A percentile compares a stretch with the other conserved stretches of the same genome.
Evolutionary conservation across 495 filamentous ascomycete genomes (phyloP).

Genomic region (Penicillium arizonense): DNA sequence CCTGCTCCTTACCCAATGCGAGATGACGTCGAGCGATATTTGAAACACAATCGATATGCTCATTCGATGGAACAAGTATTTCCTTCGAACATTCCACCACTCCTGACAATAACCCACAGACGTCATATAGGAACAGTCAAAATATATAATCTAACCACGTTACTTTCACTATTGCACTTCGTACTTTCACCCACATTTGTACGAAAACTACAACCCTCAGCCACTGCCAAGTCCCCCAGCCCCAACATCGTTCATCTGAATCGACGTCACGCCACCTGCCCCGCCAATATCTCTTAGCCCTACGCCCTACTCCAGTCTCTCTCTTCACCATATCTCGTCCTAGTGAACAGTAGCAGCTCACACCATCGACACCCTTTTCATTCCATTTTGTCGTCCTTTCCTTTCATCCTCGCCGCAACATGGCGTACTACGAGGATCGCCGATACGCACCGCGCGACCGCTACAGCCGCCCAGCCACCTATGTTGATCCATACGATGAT

Average conservation of each 20-base stretch:
- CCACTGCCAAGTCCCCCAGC: constrained; percentile 13
- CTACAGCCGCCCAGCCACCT: constrained; percentile 28
- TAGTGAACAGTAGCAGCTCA: constrained; percentile 16
- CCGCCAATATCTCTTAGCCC: constrained; percentile 14
- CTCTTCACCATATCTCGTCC: constrained; percentile 10
- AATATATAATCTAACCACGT: constrained; percentile 1
- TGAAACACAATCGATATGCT: neutral
- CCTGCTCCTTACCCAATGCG: constrained; percentile 14
- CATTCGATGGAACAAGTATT: constrained; percentile 1
- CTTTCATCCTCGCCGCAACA: constrained; percentile 12
- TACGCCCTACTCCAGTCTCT: neutral
- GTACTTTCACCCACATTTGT: neutral
- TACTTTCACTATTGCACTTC: neutral
- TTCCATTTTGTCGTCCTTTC: constrained; percentile 4
- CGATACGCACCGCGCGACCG: constrained; percentile 32
- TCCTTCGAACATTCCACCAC: neutral
- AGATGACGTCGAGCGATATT: constrained; percentile 18
- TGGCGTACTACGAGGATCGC: constrained; percentile 45
- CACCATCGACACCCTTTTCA: constrained; percentile 1
- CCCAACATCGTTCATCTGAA: constrained; percentile 6
- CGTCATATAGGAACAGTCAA: neutral
- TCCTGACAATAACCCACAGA: neutral
- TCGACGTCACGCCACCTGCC: constrained; percentile 30
- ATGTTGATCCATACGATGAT: constrained; percentile 35
- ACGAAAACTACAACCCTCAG: constrained; percentile 9